These are phyloP conservation scores for Tylopilus rubrobrunneus DNA, from an alignment of 768 basidiomycete species.

Conservation along the genomic window DNA sequence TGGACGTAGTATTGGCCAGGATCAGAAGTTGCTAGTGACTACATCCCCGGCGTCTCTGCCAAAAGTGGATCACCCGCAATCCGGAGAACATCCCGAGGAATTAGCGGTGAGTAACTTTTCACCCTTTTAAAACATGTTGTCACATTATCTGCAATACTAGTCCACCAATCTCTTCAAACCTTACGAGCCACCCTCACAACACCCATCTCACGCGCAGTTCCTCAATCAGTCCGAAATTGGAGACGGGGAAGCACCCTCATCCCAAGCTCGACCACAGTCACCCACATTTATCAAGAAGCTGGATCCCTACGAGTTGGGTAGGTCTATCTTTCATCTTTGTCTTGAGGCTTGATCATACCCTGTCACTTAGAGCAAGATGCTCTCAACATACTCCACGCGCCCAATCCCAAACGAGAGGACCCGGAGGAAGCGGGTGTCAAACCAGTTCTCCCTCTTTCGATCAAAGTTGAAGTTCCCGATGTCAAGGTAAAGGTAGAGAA, in stretches of 20 bases:
- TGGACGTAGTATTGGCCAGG: background rate
- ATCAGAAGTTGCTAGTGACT: background rate
- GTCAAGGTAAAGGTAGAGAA: constrained; percentile 7
- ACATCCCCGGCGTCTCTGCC: background rate
- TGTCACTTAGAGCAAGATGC: constrained; percentile 24
- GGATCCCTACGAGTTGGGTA: constrained; percentile 29
- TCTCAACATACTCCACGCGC: constrained; percentile 8
- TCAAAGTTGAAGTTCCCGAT: constrained; percentile 7
- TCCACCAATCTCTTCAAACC: constrained; percentile 17
- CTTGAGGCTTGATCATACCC: background rate
- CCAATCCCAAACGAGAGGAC: constrained; percentile 3
- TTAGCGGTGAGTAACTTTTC: constrained; percentile 1
- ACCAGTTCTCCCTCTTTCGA: background rate
- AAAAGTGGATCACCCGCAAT: background rate
- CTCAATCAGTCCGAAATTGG: background rate
- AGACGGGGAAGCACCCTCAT: background rate
- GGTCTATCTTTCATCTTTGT: background rate
- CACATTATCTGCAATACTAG: constrained; percentile 2
- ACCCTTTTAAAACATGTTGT: background rate
- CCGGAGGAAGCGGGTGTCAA: background rate
- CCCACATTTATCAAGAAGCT: constrained; percentile 24
- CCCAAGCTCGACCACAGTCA: background rate
- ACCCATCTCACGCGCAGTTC: constrained; percentile 14
- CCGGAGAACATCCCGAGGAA: background rate
- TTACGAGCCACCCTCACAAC: constrained; percentile 23